Evolutionary conservation across 805 yeast species (phyloP), one percentile per base, ranked within the genome.

Genomic region (Suhomyces faveliae): DNA sequence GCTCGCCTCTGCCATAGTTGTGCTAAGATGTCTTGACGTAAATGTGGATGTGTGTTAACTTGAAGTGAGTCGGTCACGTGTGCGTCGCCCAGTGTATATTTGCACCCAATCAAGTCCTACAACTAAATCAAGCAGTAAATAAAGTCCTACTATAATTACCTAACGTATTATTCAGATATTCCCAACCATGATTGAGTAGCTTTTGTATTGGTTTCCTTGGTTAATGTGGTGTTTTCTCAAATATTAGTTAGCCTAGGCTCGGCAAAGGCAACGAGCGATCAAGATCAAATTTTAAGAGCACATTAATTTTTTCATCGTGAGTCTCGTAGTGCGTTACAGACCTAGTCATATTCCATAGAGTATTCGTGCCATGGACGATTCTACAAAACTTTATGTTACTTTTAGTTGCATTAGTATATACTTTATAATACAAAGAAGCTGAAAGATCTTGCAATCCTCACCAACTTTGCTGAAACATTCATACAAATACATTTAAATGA

Each of bases 401-500:
- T 47, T 47, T 48, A 44, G 47, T 43, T 48, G 47, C 46, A 48
- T 48, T 48, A 48, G 43, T 29, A 29, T 45, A 27, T 30, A 45
- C 40, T 45, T 43, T 29, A 45, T 35, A 43, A 24, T 35, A 24
- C 46, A 43, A 35, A 43, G 40, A 23, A 43, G 41, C 11, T 17
- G 17, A 19, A 19, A 35, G 25, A 21, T 17, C 15, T 43, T 13
- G 35, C 30, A 42, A 19, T 29, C 37, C 13, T 25, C 29, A 29
- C 38, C 42, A 6, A 37, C 42, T 24, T 37, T 25, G 39, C 42
- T 21, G 46, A 35, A 33, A 33, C 46, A 25, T 17, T 27, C 46
- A 43, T 43, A 43, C 39, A 43, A 43, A 43, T 23, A 43, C 46
- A 44, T 46, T 87, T 90, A 94, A 81, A 94, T 94, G 87, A 85